Conservation (phyloP, 495 filamentous ascomycete genomes). For the Daldinia concentrica region DNA sequence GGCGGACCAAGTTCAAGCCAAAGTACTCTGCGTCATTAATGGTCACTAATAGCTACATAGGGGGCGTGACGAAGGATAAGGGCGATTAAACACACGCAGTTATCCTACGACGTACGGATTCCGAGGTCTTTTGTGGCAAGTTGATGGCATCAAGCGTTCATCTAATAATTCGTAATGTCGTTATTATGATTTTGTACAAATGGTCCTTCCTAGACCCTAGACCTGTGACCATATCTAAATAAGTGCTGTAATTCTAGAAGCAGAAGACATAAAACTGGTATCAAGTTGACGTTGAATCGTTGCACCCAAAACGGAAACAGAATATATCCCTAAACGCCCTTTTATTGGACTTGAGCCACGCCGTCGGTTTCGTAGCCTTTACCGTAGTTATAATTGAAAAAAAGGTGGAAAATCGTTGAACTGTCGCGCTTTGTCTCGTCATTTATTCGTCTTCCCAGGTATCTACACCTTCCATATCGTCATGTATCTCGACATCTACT, state of each 20-base stretch:
- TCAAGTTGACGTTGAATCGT: constrained; percentile 18
- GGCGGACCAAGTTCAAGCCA: background rate
- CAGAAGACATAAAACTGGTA: constrained; percentile 24
- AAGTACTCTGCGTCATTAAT: background rate
- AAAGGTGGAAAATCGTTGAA: constrained; percentile 1
- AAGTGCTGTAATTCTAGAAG: constrained; percentile 13
- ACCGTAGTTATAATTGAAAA: background rate
- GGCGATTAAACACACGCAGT: background rate
- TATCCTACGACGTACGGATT: background rate
- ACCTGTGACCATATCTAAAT: background rate
- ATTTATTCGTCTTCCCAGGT: constrained; percentile 51
- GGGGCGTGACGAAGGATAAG: background rate
- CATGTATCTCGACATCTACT: constrained; percentile 68
- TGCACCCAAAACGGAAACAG: constrained; percentile 6
- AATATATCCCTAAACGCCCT: constrained; percentile 20
- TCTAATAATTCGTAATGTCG: background rate
- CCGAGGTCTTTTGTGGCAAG: background rate
- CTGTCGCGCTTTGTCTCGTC: background rate
- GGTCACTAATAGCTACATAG: too few species aligned
- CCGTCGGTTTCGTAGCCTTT: background rate
- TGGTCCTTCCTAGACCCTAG: background rate
- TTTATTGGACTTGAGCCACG: constrained; percentile 2
- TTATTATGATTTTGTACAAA: constrained; percentile 1
- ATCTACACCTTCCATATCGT: constrained; percentile 27
- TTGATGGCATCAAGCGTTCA: background rate